Evolutionary conservation across 2,329 filamentous ascomycete genomes (phyloP).

Genomic region (Sphaerulina musiva): DNA sequence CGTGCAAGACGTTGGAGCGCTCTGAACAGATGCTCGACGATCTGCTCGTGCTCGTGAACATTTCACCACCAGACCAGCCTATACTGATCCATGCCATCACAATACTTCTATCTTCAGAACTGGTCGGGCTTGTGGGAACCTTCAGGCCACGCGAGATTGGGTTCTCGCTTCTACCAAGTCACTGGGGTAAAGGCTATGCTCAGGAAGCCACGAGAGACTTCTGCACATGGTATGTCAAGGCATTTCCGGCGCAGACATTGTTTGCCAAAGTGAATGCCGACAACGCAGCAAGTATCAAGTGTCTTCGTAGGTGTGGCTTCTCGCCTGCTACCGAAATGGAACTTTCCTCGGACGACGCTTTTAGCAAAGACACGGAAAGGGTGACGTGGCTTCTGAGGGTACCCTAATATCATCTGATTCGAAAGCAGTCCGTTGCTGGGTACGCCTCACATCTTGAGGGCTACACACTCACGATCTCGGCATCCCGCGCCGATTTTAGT

Average conservation of each 20-base stretch:
- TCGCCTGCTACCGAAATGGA: background rate
- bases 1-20: slow-evolving; percentile 9
- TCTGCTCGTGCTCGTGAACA: slow-evolving; percentile 16
- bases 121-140: slow-evolving; percentile 19
- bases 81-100: slow-evolving; percentile 19
- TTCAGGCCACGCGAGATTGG: slow-evolving; percentile 20
- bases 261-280: slow-evolving; percentile 19
- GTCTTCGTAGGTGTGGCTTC: slow-evolving; percentile 17
- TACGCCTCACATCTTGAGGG: background rate
- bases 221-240: slow-evolving; percentile 14
- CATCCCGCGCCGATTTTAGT: background rate
- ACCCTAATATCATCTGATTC: background rate
- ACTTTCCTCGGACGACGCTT: background rate
- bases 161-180: slow-evolving; percentile 18
- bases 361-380: background rate
- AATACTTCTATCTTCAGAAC: slow-evolving; percentile 1
- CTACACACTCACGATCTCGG: background rate
- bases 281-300: slow-evolving; percentile 16
- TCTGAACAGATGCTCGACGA: slow-evolving; percentile 21
- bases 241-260: slow-evolving; percentile 8
- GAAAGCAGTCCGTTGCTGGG: background rate
- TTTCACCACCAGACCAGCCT: slow-evolving; percentile 7
- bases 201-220: slow-evolving; percentile 16
- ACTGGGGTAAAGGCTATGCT: slow-evolving; percentile 18
- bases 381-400: slow-evolving; percentile 2